Conservation (phyloP, 768 basidiomycete genomes). For the Russula olivacea region DNA sequence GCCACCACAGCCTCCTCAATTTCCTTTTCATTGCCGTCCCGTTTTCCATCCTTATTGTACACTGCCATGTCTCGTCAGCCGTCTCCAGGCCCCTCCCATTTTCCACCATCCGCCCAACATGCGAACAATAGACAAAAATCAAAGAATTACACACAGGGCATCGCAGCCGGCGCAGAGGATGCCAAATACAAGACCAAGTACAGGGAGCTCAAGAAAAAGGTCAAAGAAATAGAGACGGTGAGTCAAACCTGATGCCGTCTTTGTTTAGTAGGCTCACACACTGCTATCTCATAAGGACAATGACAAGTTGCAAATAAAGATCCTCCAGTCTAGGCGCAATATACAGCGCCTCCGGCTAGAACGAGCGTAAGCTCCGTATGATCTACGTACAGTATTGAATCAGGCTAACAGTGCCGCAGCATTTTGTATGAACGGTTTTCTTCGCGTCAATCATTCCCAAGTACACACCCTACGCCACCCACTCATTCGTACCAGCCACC, state of each 20-base stretch:
- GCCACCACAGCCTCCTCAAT: constrained; percentile 31
- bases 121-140: constrained; percentile 38
- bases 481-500: constrained; percentile 27
- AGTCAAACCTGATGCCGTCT: constrained; percentile 30
- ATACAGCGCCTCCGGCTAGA: constrained; percentile 86
- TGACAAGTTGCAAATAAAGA: constrained; percentile 79
- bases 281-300: constrained; percentile 54
- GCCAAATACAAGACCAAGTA: constrained; percentile 85
- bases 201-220: constrained; percentile 82
- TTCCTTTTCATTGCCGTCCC: constrained; percentile 31
- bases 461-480: constrained; percentile 28
- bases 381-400: constrained; percentile 10
- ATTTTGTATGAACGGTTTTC: constrained; percentile 76
- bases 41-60: constrained; percentile 32
- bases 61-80: constrained; percentile 63
- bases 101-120: constrained; percentile 17
- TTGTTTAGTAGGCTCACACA: constrained; percentile 4
- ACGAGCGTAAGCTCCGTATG: constrained; percentile 61
- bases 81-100: constrained; percentile 33
- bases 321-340: constrained; percentile 70
- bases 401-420: constrained; percentile 34
- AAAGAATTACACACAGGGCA: constrained; percentile 49
- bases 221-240: constrained; percentile 79
- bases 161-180: constrained; percentile 76
- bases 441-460: constrained; percentile 32